A percentile compares a stretch with the other conserved stretches of the same genome.
phyloP scores from a whole-genome alignment of 176 grass and related monocot species.

The Cocos nucifera region DNA sequence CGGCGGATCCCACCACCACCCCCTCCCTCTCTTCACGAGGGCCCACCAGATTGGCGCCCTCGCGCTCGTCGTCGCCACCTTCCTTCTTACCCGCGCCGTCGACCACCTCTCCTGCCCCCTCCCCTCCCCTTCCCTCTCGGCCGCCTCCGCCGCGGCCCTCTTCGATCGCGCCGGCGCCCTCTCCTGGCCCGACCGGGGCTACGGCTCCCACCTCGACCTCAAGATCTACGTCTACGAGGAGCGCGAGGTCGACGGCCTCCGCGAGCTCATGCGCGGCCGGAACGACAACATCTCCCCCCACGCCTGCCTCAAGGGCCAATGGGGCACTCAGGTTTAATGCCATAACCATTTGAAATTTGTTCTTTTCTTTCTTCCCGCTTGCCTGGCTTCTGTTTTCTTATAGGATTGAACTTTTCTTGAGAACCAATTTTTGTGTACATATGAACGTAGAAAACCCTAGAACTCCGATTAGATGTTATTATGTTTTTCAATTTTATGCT shows the following conservation, averaged over 20 bases:
- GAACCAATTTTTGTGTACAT: too few relatives aligned
- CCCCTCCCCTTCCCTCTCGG: not conserved
- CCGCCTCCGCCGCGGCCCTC: not conserved
- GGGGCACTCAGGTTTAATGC: slow-evolving; percentile 68
- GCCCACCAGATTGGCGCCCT: slow-evolving; percentile 23
- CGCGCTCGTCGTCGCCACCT: not conserved
- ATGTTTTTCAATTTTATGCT: too few relatives aligned
- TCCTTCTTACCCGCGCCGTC: not conserved
- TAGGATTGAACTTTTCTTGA: too few relatives aligned
- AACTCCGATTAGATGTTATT: too few relatives aligned
- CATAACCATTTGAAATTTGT: too few relatives aligned
- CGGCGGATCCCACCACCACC: slow-evolving; percentile 5
- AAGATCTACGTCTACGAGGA: slow-evolving; percentile 76
- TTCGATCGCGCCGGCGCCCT: not conserved
- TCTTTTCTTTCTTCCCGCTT: too few relatives aligned
- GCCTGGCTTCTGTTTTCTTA: too few relatives aligned
- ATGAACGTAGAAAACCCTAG: too few relatives aligned
- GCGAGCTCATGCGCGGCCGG: slow-evolving; percentile 60
- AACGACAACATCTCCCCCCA: slow-evolving; percentile 34
- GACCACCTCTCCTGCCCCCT: not conserved
- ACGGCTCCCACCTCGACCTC: slow-evolving; percentile 31
- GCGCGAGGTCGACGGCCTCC: slow-evolving; percentile 62
- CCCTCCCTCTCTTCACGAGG: slow-evolving; percentile 31
- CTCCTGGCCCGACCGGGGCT: slow-evolving; percentile 23
- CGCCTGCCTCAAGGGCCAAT: slow-evolving; percentile 81